phyloP scores from a whole-genome alignment of 176 grass and related monocot genomes.

The Paspalum vaginatum region DNA sequence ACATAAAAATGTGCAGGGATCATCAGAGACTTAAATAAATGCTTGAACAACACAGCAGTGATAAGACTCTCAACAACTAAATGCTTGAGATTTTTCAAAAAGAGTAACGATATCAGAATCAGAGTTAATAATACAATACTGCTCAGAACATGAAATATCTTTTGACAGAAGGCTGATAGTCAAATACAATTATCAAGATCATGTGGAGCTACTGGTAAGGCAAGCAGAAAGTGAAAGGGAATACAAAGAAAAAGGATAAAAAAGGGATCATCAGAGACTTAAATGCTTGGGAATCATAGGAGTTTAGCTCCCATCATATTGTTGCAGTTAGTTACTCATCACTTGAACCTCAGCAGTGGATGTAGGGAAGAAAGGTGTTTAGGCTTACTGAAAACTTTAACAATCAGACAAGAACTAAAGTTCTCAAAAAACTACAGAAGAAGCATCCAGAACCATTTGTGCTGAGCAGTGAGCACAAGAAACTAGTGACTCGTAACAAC shows the following conservation, averaged over 20 bases:
- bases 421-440: background rate
- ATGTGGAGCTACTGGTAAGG: too few relatives aligned
- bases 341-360: background rate
- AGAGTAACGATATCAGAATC: background rate
- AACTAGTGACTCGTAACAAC: too few relatives aligned
- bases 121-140: background rate
- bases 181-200: too few relatives aligned
- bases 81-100: background rate
- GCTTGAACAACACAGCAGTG: background rate
- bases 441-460: background rate
- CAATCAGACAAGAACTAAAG: background rate
- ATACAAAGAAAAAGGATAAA: background rate
- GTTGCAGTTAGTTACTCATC: conserved; percentile 35
- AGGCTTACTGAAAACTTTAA: background rate
- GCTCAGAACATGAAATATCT: background rate
- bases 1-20: background rate
- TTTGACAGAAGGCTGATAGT: background rate
- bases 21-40: conserved; percentile 50
- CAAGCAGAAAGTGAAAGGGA: too few relatives aligned
- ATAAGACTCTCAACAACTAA: background rate
- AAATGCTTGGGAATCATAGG: conserved; percentile 33
- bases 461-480: background rate
- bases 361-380: background rate
- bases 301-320: conserved; percentile 23
- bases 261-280: conserved; percentile 41